A percentile compares a stretch with the other conserved stretches of the same genome.
phyloP scores from a whole-genome alignment of 1,139 yeast genomes.

The Hanseniaspora gamundiae region DNA sequence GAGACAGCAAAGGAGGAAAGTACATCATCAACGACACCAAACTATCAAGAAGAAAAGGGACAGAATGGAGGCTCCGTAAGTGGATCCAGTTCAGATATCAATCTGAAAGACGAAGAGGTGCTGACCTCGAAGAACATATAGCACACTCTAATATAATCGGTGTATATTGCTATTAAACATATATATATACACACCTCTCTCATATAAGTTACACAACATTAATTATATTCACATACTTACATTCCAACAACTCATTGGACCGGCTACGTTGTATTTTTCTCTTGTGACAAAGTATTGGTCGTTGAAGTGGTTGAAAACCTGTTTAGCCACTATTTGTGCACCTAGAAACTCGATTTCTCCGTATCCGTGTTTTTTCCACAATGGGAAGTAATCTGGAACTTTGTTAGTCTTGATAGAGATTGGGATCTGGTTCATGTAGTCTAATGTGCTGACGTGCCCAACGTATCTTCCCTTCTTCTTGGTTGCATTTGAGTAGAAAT shows the following conservation, averaged over 20 bases:
- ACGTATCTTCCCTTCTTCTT: constrained; percentile 19
- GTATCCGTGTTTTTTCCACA: constrained; percentile 83
- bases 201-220: too few species aligned
- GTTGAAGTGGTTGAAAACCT: constrained; percentile 53
- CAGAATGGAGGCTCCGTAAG: neutral
- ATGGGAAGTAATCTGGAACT: constrained; percentile 86
- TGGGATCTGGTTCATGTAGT: constrained; percentile 52
- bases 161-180: too few species aligned
- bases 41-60: neutral
- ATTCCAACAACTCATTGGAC: constrained; percentile 57
- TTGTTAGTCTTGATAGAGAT: constrained; percentile 54
- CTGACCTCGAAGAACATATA: too few species aligned
- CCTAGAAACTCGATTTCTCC: constrained; percentile 73
- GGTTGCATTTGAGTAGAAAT: constrained; percentile 10
- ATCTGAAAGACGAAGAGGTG: neutral
- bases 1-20: neutral
- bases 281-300: constrained; percentile 61
- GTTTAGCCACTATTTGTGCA: constrained; percentile 79
- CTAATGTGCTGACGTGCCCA: constrained; percentile 17
- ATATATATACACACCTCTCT: too few species aligned
- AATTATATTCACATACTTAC: constrained; percentile 16
- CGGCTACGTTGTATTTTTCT: constrained; percentile 65
- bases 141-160: too few species aligned
- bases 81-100: neutral
- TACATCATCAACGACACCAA: neutral